These are phyloP conservation scores for Trichoderma gamsii DNA, from an alignment of 495 filamentous ascomycete genomes.

Conservation along the genomic window DNA sequence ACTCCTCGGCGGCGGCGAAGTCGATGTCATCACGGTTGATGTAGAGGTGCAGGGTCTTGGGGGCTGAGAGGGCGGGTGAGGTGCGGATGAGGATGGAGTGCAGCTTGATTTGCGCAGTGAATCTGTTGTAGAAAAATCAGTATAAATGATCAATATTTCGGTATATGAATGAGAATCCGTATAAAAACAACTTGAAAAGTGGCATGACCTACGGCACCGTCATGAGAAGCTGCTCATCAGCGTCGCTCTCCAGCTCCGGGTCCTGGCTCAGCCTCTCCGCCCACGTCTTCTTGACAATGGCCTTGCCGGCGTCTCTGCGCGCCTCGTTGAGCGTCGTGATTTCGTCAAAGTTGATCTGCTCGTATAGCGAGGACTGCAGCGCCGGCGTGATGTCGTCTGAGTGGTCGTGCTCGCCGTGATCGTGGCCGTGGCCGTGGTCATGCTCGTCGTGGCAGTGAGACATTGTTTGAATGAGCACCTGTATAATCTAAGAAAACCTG, in stretches of 20 bases:
- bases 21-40: conserved; percentile 82
- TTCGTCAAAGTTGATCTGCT: conserved; percentile 81
- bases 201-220: conserved; percentile 70
- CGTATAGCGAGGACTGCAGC: conserved; percentile 78
- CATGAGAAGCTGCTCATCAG: conserved; percentile 90
- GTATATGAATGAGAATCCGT: background rate
- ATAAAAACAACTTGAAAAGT: conserved; percentile 11
- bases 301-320: conserved; percentile 56
- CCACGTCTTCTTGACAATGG: conserved; percentile 87
- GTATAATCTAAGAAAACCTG: background rate
- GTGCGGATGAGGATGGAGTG: conserved; percentile 82
- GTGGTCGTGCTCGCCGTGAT: conserved; percentile 58
- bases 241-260: conserved; percentile 74
- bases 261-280: conserved; percentile 61
- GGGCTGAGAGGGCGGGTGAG: conserved; percentile 62
- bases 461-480: conserved; percentile 27
- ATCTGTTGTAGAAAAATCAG: conserved; percentile 48
- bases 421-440: conserved; percentile 29
- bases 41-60: conserved; percentile 74
- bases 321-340: conserved; percentile 84
- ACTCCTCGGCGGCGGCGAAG: conserved; percentile 66
- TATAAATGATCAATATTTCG: background rate
- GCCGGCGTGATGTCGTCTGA: conserved; percentile 88
- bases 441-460: conserved; percentile 44
- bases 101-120: conserved; percentile 87